phyloP scores from a whole-genome alignment of 805 yeast genomes.

The Teunomyces panamensis region DNA sequence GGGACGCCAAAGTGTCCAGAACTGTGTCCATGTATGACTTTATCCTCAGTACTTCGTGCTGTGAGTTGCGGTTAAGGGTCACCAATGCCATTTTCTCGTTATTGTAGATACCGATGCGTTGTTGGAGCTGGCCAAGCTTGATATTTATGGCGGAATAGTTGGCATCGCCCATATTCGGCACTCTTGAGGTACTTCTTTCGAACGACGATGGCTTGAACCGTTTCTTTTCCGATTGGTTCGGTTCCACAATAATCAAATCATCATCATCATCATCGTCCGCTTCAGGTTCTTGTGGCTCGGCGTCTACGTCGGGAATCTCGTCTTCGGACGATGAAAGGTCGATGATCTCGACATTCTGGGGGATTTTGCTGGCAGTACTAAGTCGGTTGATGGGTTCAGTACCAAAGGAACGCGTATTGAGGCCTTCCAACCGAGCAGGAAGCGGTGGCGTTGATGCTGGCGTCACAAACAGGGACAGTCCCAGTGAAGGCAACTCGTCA shows the following conservation, averaged over 20 bases:
- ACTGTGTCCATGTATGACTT: slow-evolving; percentile 1
- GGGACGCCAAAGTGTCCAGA: not conserved
- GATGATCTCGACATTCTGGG: slow-evolving; percentile 4
- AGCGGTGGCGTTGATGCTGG: not conserved
- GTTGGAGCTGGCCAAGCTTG: slow-evolving; percentile 5
- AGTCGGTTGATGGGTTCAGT: not conserved
- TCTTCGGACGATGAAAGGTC: slow-evolving; percentile 5
- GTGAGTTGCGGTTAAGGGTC: slow-evolving; percentile 1
- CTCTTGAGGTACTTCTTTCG: slow-evolving; percentile 8
- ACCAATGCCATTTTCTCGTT: not conserved
- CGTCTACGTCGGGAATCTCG: slow-evolving; percentile 4
- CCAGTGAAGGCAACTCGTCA: not conserved
- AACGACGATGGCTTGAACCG: slow-evolving; percentile 13
- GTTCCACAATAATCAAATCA: slow-evolving; percentile 11
- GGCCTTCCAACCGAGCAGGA: not conserved
- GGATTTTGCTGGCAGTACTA: not conserved
- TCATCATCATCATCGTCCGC: not conserved
- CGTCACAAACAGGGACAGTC: not conserved
- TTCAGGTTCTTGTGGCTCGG: slow-evolving; percentile 1
- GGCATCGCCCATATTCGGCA: slow-evolving; percentile 7
- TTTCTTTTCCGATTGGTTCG: not conserved
- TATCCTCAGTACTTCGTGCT: not conserved
- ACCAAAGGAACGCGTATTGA: not conserved
- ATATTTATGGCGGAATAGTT: slow-evolving; percentile 1
- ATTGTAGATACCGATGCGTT: slow-evolving; percentile 3